Evolutionary conservation across 495 filamentous ascomycete species (phyloP).

Genomic region (Trichoderma asperelloides): DNA sequence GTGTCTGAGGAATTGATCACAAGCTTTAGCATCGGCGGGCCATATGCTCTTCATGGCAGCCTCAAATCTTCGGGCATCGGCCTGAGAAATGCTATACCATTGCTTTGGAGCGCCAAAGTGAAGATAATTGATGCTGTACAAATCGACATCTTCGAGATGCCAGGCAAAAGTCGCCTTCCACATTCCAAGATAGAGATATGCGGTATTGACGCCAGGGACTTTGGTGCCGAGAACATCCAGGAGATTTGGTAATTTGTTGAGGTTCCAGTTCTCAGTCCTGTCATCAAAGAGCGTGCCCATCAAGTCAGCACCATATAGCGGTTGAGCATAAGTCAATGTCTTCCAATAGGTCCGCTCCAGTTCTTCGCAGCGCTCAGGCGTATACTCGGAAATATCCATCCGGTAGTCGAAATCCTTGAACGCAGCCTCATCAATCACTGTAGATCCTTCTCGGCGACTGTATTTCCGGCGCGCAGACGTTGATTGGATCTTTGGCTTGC

Average conservation of each 20-base stretch:
- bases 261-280: constrained; percentile 76
- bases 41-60: constrained; percentile 91
- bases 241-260: constrained; percentile 86
- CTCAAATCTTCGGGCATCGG: constrained; percentile 89
- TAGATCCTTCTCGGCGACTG: constrained; percentile 63
- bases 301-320: constrained; percentile 95
- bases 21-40: constrained; percentile 94
- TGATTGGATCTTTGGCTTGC: constrained; percentile 42
- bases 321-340: constrained; percentile 85
- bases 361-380: constrained; percentile 83
- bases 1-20: constrained; percentile 92
- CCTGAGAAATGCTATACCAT: constrained; percentile 98
- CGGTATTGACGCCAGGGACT: constrained; percentile 94
- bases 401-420: constrained; percentile 87
- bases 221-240: constrained; percentile 92
- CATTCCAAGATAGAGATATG: constrained; percentile 98
- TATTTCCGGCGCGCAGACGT: constrained; percentile 65
- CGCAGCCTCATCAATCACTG: constrained; percentile 70
- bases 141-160: constrained; percentile 97
- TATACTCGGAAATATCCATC: constrained; percentile 78
- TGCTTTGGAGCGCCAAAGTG: constrained; percentile 98
- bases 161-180: constrained; percentile 99
- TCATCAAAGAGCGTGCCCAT: constrained; percentile 94
- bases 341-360: constrained; percentile 94
- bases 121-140: constrained; percentile 99